These are phyloP conservation scores for Alternaria sp. DNA, from an alignment of 2,329 filamentous ascomycete genomes.

Conservation along the genomic window DNA sequence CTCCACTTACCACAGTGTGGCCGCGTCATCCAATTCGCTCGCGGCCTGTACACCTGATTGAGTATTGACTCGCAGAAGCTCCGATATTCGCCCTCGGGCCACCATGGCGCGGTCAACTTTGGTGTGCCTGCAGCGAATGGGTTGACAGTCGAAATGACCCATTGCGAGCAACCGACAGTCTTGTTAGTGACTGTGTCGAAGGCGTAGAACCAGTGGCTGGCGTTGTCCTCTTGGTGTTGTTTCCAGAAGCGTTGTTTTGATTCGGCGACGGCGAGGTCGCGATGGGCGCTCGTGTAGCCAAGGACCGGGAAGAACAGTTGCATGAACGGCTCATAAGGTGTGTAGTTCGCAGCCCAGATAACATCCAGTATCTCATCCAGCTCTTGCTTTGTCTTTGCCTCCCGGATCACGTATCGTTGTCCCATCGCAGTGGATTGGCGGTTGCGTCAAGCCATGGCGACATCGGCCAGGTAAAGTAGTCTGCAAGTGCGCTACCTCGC, in stretches of 20 bases:
- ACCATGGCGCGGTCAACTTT: conserved; percentile 40
- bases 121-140: conserved; percentile 39
- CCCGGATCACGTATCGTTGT: conserved; percentile 32
- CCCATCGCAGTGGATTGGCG: conserved; percentile 21
- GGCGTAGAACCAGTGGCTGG: conserved; percentile 44
- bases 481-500: conserved; percentile 14
- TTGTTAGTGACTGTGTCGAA: conserved; percentile 28
- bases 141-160: conserved; percentile 36
- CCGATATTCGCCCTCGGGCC: conserved; percentile 42
- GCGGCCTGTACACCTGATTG: conserved; percentile 40
- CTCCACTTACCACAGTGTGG: conserved; percentile 42
- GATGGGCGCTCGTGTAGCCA: conserved; percentile 33
- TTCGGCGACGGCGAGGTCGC: conserved; percentile 33
- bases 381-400: conserved; percentile 35
- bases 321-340: conserved; percentile 43
- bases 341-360: conserved; percentile 45
- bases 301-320: conserved; percentile 45
- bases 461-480: conserved; percentile 23
- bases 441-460: conserved; percentile 29
- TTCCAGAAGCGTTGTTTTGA: conserved; percentile 42
- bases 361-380: conserved; percentile 40
- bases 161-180: conserved; percentile 40
- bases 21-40: conserved; percentile 41
- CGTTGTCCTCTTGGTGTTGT: conserved; percentile 29
- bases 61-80: conserved; percentile 43